Base-by-base conservation (phyloP, 371 early-diverging fungal genomes). In the Mortierella sp. region DNA sequence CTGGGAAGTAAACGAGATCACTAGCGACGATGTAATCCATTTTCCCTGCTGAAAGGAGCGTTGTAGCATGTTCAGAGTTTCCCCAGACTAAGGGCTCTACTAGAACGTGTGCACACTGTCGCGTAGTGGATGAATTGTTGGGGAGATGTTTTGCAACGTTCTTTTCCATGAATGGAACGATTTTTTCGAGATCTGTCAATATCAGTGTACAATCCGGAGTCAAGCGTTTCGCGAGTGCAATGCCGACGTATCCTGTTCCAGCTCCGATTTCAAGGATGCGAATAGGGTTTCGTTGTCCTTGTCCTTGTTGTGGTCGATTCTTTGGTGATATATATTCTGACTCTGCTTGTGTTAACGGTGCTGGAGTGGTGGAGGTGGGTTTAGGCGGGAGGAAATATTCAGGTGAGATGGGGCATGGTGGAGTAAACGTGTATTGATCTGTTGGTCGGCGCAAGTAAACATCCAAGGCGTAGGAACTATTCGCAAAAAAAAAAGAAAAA, bases 1-100 rank as follows among this genome's bases (percentile, higher is more conserved):
- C 91, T 0, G 88, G 89, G 58, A 89, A 90, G 57, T 89, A 89
- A 8, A 89, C 89, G 55, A 89, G 84, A 69, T 90, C 91, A 58
- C 88, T 88, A 8, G 88, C 83, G 0, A 90, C 68, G 0, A 90
- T 80, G 13, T 88, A 72, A 71, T 90, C 91, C 50, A 88, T 76
- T 3, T 63, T 63, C 3, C 86, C 85, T 11, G 82, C 69, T 0
- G 62, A 28, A 1, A 88, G 50, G 13, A 89, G 11, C 0, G 48
- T 40, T 7, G 33, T 24, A 0, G 85, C 85, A 58, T 90, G 88
- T 0, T 55, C 43, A 1, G 60, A 61, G 62, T 89, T 87, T 0
- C 91, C 91, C 91, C 91, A 90, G 32, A 86, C 88, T 1, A 89
- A 67, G 4, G 87, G 78, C 28, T 87, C 84, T 1, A 86, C 86